Percentiles rank a stretch among this genome's conserved stretches.
Conservation (phyloP, 306 rosid genomes). For the Betula pendula region DNA sequence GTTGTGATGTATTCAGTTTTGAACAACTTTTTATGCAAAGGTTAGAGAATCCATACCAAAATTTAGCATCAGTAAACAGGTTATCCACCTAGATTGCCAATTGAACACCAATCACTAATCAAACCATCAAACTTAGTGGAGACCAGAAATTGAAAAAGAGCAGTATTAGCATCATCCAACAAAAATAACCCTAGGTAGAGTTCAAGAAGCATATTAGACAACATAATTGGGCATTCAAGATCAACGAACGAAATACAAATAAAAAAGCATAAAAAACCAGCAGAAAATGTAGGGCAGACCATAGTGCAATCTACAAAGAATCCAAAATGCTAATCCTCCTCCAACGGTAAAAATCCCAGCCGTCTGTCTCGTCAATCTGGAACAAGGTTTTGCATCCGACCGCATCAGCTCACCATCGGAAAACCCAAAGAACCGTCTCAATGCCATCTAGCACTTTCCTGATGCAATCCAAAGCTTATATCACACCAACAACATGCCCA, state of each 20-base stretch:
- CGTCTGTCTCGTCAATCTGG: constrained; percentile 82
- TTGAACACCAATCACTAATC: not conserved
- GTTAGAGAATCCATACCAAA: not conserved
- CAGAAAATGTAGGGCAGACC: constrained; percentile 47
- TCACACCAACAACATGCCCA: not conserved
- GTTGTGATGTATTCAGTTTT: not conserved
- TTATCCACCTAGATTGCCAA: not conserved
- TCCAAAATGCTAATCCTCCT: constrained; percentile 85
- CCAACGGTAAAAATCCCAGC: constrained; percentile 83
- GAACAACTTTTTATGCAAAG: not conserved
- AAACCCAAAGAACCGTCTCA: constrained; percentile 68
- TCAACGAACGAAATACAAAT: too few species aligned
- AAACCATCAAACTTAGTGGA: not conserved
- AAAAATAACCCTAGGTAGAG: not conserved
- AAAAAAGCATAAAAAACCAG: constrained; percentile 6
- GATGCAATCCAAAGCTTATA: constrained; percentile 24
- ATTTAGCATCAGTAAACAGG: not conserved
- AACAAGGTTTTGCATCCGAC: constrained; percentile 81
- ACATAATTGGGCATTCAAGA: not conserved
- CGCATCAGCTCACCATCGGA: constrained; percentile 91
- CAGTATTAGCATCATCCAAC: not conserved
- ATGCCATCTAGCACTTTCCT: constrained; percentile 54
- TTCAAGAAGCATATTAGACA: not conserved
- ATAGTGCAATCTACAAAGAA: constrained; percentile 83
- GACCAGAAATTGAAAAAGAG: not conserved